These are phyloP conservation scores for Candida glaebosa DNA, from an alignment of 805 yeast species.

Conservation along the genomic window DNA sequence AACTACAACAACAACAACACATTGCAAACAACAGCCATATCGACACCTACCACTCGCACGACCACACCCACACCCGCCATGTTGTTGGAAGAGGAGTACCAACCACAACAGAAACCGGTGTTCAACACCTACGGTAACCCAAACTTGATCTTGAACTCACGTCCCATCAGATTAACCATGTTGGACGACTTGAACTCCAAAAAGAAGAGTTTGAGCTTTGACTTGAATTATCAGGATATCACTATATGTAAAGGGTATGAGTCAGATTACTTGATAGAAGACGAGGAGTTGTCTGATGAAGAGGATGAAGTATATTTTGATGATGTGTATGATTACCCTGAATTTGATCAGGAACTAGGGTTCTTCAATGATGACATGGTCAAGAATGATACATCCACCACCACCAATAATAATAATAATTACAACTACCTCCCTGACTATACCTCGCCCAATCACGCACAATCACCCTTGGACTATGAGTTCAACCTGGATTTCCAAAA, in stretches of 20 bases:
- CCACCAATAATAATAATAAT: too few species aligned
- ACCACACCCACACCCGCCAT: background rate
- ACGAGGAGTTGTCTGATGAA: slow-evolving; percentile 19
- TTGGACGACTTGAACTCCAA: background rate
- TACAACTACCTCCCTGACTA: background rate
- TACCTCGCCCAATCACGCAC: too few species aligned
- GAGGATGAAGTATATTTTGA: slow-evolving; percentile 43
- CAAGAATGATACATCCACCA: too few species aligned
- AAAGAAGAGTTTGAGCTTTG: background rate
- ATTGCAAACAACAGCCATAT: too few species aligned
- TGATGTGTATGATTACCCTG: slow-evolving; percentile 38
- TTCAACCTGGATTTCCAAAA: background rate
- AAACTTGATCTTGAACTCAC: slow-evolving; percentile 20
- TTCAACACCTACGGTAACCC: slow-evolving; percentile 42
- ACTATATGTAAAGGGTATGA: slow-evolving; percentile 26
- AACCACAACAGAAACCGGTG: slow-evolving; percentile 1
- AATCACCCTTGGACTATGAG: background rate
- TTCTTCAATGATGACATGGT: background rate
- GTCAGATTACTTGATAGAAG: slow-evolving; percentile 30
- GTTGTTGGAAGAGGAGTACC: background rate
- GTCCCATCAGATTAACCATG: slow-evolving; percentile 1
- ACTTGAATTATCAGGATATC: background rate
- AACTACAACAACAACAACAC: too few species aligned
- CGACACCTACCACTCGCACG: background rate
- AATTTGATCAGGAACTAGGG: slow-evolving; percentile 32